These are phyloP conservation scores for Candida taoyuanica DNA, from an alignment of 805 yeast species.

Conservation along the genomic window DNA sequence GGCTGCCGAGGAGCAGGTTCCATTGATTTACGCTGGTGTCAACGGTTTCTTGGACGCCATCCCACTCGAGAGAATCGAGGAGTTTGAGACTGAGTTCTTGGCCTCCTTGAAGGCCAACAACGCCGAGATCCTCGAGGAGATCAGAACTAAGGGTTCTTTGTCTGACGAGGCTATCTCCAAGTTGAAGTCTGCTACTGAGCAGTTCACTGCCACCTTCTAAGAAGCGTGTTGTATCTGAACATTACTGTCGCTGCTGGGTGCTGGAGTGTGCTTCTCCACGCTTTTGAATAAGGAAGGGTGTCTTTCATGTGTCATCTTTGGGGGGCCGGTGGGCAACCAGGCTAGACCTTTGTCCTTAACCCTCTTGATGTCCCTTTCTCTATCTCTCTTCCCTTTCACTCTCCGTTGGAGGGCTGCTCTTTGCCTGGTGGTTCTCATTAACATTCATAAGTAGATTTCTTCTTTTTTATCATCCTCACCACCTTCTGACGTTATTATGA, in stretches of 20 bases:
- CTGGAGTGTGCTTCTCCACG: too few relatives aligned
- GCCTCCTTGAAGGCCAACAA: constrained; percentile 90
- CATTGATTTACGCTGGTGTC: constrained; percentile 98
- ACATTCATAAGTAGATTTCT: constrained; percentile 21
- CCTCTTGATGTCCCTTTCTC: background rate
- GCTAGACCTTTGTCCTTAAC: too few relatives aligned
- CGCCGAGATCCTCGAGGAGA: constrained; percentile 74
- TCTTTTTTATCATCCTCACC: constrained; percentile 13
- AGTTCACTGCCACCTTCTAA: constrained; percentile 88
- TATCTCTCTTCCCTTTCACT: background rate
- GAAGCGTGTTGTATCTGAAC: constrained; percentile 3
- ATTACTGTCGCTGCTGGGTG: background rate
- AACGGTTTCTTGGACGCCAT: constrained; percentile 95
- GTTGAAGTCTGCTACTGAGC: constrained; percentile 88
- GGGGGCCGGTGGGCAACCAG: too few relatives aligned
- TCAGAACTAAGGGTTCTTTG: constrained; percentile 86
- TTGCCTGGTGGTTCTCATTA: constrained; percentile 7
- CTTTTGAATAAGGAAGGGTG: too few relatives aligned
- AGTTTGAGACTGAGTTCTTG: constrained; percentile 90
- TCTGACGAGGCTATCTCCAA: constrained; percentile 80
- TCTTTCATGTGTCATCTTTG: too few relatives aligned
- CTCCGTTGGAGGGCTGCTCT: constrained; percentile 3
- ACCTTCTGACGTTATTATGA: constrained; percentile 23
- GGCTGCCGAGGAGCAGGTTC: constrained; percentile 99
- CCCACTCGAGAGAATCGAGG: constrained; percentile 80